Evolutionary conservation across 2,329 filamentous ascomycete species (phyloP).

Genomic region (Phialophora tarda): DNA sequence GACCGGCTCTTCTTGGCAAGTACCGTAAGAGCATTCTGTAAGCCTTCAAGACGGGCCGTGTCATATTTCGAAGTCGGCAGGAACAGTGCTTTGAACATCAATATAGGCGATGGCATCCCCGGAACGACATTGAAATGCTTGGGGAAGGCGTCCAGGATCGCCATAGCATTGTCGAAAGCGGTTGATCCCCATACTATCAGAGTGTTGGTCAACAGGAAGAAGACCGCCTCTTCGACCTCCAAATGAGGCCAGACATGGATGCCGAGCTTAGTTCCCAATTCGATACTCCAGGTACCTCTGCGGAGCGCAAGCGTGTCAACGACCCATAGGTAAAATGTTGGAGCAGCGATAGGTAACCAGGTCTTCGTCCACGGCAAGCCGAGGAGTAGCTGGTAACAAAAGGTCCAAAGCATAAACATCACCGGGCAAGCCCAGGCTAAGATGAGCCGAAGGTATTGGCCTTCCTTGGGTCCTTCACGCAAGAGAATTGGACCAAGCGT

Average conservation of each 20-base stretch:
- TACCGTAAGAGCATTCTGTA: constrained; percentile 64
- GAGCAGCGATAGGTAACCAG: constrained; percentile 63
- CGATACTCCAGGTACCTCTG: constrained; percentile 74
- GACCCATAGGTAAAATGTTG: constrained; percentile 73
- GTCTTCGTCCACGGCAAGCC: constrained; percentile 64
- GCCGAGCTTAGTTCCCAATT: constrained; percentile 69
- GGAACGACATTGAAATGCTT: constrained; percentile 60
- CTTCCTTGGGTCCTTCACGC: constrained; percentile 54
- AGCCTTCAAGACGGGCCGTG: constrained; percentile 61
- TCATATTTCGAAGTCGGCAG: constrained; percentile 60
- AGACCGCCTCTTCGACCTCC: constrained; percentile 75
- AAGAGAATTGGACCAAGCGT: constrained; percentile 44
- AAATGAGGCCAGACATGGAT: constrained; percentile 67
- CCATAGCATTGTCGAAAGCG: constrained; percentile 71
- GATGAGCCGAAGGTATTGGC: constrained; percentile 73
- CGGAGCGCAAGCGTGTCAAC: constrained; percentile 72
- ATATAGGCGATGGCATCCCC: constrained; percentile 54
- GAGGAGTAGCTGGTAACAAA: constrained; percentile 69
- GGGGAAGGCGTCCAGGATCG: constrained; percentile 69
- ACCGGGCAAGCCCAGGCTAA: constrained; percentile 72
- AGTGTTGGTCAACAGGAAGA: constrained; percentile 73
- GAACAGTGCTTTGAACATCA: constrained; percentile 61
- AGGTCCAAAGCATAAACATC: constrained; percentile 65
- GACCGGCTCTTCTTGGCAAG: constrained; percentile 71
- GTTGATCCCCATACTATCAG: constrained; percentile 72